Base-by-base conservation (phyloP, 306 rosid species). In the Coriaria nepalensis region DNA sequence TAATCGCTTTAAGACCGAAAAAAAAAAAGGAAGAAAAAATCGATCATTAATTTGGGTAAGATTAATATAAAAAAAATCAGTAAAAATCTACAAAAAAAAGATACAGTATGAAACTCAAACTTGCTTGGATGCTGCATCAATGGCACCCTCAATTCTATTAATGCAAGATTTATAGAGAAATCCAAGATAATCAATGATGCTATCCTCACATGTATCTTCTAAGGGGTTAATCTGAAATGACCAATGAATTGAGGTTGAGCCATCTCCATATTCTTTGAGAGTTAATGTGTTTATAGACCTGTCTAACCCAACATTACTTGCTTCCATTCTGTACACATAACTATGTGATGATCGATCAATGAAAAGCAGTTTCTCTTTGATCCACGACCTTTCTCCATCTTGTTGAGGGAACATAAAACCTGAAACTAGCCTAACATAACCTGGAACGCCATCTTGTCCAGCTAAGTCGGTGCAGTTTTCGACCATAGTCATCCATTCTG, bases 381-480 rank as follows among this genome's bases (percentile, higher is more conserved):
- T 75, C 96, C 96, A 83, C 50, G 96, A 75, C 57, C 93, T 78
- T 40, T 78, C 94, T 68, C 87, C 92, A 43, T 80, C 87, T 52
- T 66, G 47, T 52, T 76, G 83, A 10, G 93, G 87, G 66, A 87
- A 87, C 79, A 87, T 78, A 78, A 76, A 83, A 36, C 87, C 94
- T 0, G 87, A 87, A 10, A 78, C 71, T 13, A 78, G 35, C 50
- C 94, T 52, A 33, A 76, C 73, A 50, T 67, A 75, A 32, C 96
- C 96, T 0, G 62, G 58, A 42, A 69, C 44, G 4, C 74, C 93
- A 53, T 87, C 96, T 5, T 71, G 67, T 66, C 94, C 82, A 0
- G 50, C 63, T 41, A 87, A 40, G 58, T 62, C 50, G 0, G 68
- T 73, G 77, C 79, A 87, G 53, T 60, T 67, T 63, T 87, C 94